These are phyloP conservation scores for Spathaspora girioi DNA, from an alignment of 805 yeast genomes.

Conservation along the genomic window DNA sequence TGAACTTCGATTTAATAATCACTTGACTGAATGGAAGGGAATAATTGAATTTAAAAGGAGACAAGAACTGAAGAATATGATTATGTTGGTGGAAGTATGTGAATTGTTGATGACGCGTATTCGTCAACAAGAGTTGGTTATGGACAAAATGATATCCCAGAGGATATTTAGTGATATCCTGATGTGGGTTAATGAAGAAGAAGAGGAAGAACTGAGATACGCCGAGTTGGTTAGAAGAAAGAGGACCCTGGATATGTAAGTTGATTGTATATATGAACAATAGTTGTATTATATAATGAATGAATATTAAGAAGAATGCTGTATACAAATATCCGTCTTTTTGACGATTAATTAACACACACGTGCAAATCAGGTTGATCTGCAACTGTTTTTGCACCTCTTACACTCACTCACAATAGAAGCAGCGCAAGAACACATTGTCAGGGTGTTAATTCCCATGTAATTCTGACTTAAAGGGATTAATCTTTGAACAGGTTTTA, in stretches of 20 bases:
- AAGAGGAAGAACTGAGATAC: neutral
- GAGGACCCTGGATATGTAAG: neutral
- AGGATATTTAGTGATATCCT: slow-evolving; percentile 59
- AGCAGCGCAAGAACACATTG: too few relatives aligned
- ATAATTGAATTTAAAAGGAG: slow-evolving; percentile 64
- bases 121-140: slow-evolving; percentile 53
- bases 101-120: slow-evolving; percentile 60
- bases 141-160: slow-evolving; percentile 55
- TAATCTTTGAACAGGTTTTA: too few relatives aligned
- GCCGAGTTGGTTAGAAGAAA: neutral
- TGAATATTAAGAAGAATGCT: too few relatives aligned
- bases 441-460: too few relatives aligned
- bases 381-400: too few relatives aligned
- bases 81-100: slow-evolving; percentile 71
- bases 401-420: too few relatives aligned
- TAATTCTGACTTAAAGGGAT: too few relatives aligned
- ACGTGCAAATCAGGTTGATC: too few relatives aligned
- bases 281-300: neutral
- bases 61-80: slow-evolving; percentile 38
- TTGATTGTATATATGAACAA: too few relatives aligned
- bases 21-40: slow-evolving; percentile 57
- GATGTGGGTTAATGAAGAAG: slow-evolving; percentile 51
- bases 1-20: slow-evolving; percentile 64
- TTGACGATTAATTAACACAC: too few relatives aligned
- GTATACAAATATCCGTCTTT: too few relatives aligned